Base-by-base conservation (phyloP, 2,329 filamentous ascomycete genomes). In the Xylariaceae sp. region DNA sequence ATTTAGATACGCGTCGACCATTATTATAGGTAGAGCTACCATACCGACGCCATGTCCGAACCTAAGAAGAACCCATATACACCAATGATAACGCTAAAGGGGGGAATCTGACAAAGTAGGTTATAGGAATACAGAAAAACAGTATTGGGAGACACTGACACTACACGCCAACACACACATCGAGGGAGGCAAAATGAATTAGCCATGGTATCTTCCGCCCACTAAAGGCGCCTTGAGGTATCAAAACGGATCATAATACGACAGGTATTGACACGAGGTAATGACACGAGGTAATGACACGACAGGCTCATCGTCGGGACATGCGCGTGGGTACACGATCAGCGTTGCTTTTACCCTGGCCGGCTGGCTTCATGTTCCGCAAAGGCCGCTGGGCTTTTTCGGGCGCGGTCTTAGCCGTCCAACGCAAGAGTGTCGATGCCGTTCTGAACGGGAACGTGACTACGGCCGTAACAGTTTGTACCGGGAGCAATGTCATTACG, bases 401-500 rank as follows among this genome's bases (percentile, higher is more conserved):
- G 11, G 62, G 47, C 42, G 66, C 64, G 12, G 59, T 45, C 34
- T 62, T 66, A 39, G 66, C 66, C 52, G 67, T 71, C 40, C 65
- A 60, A 42, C 63, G 57, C 40, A 74, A 62, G 30, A 74, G 52
- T 2, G 68, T 63, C 30, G 72, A 66, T 11, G 72, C 55, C 2
- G 71, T 71, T 35, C 69, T 71, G 32, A 78, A 68, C 1, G 77
- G 77, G 47, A 78, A 68, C 6, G 74, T 68, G 4, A 76, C 50
- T 27, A 79, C 62, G 12, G 69, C 67, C 7, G 76, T 45, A 2
- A 71, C 53, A 0, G 72, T 67, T 26, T 72, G 71, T 31, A 79
- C 66, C 0, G 78, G 77, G n/a, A 78, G 62, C 26, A 75, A 63
- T 6, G 72, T 49, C 0, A 73, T 45, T 7, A 67, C 64, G 8